Base-by-base conservation (phyloP, 1,284 basidiomycete species). In the Laetiporus sulphureus region DNA sequence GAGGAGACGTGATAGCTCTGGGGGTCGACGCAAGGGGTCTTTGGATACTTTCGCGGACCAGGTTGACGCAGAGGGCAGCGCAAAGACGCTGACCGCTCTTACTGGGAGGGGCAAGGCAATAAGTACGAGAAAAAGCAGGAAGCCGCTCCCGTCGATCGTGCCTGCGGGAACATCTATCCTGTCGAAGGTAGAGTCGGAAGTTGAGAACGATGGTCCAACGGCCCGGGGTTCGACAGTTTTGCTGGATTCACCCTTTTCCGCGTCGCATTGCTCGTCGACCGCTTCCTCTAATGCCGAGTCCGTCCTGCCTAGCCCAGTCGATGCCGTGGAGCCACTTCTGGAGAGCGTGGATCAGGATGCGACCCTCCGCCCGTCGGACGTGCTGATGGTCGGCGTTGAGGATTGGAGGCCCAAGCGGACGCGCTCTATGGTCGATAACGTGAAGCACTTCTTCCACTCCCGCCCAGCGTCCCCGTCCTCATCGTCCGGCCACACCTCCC, bases 1-100 rank as follows among this genome's bases (percentile, higher is more conserved):
- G 60, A 75, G 71, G 52, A 71, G 73, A 51, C 77, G 81, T 48
- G 82, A 85, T 56, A 86, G 79, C 42, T 72, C 83, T 16, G 69
- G 80, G 21, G 72, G 82, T 34, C 64, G 79, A 40, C 68, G 73
- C 45, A 74, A 65, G 55, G 71, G 71, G 48, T 62, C 69, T 25
- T 31, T 67, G 13, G 59, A 62, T 21, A 53, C 50, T 25, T 35
- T 43, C 16, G 34, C 43, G 3, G 51, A 57, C 11, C 31, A 48
- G 13, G 47, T 34, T 32, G 47, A 43, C 24, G 29, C 31, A 1
- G 52, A 53, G 24, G 20, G 32, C 22, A 31, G 29, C 12, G 25
- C n/a, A 13, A 52, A 44, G 42, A 32, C 31, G 11, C 36, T 38
- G 29, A 35, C 22, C 13, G 39, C 38, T 10, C 29, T 58, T 10